phyloP scores from a whole-genome alignment of 2,329 filamentous ascomycete genomes.

The Fusarium anguioides region DNA sequence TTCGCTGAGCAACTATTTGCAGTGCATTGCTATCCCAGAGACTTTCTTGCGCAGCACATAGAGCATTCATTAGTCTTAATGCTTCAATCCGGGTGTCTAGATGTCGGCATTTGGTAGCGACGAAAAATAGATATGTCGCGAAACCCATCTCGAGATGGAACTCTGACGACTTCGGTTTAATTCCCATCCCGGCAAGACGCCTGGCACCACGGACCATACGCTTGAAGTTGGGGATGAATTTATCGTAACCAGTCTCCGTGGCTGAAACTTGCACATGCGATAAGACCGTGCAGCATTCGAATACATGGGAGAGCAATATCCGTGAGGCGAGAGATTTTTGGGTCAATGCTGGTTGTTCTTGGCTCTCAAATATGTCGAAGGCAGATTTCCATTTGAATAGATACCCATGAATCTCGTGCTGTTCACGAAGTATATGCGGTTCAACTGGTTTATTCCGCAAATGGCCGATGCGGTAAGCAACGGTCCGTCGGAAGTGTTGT shows the following conservation, averaged over 20 bases:
- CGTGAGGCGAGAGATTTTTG: neutral
- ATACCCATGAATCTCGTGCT: conserved; percentile 7
- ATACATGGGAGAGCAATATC: conserved; percentile 22
- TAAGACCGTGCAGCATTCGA: conserved; percentile 10
- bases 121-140: conserved; percentile 11
- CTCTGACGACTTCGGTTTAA: neutral
- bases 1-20: conserved; percentile 17
- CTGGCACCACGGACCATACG: conserved; percentile 2
- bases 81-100: conserved; percentile 13
- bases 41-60: conserved; percentile 23
- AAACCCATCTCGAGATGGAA: conserved; percentile 25
- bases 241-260: conserved; percentile 6
- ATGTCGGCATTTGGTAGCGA: conserved; percentile 19
- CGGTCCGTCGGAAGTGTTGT: conserved; percentile 10
- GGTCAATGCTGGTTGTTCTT: neutral
- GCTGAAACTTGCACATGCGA: neutral
- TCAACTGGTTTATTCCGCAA: conserved; percentile 4
- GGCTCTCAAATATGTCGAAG: conserved; percentile 11
- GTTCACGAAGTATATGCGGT: conserved; percentile 1
- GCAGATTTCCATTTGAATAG: conserved; percentile 4
- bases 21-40: conserved; percentile 20
- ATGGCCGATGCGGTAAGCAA: conserved; percentile 3
- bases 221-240: conserved; percentile 14
- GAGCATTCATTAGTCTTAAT: conserved; percentile 2
- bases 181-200: neutral